A percentile compares a stretch with the other conserved stretches of the same genome.
These are phyloP conservation scores for Pyrenopolyporus hunteri DNA, from an alignment of 495 filamentous ascomycete species.

Conservation along the genomic window DNA sequence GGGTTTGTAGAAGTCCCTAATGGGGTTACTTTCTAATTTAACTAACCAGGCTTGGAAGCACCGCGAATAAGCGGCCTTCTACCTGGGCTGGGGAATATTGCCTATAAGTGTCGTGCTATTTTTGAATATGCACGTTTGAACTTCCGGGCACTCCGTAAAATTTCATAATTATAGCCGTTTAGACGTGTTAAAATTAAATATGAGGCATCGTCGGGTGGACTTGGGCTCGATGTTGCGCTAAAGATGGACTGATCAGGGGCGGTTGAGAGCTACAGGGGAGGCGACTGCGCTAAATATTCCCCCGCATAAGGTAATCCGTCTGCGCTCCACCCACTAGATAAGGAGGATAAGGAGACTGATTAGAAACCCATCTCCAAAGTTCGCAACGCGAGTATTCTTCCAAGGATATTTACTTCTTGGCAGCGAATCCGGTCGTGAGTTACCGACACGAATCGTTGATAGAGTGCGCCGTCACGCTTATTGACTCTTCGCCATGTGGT, in stretches of 20 bases:
- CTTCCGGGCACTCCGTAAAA: too few species aligned
- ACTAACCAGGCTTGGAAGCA: too few species aligned
- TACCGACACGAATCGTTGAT: neutral
- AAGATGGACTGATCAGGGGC: conserved; percentile 6
- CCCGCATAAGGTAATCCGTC: conserved; percentile 15
- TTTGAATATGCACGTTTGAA: too few species aligned
- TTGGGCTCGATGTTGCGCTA: neutral
- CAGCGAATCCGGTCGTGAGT: neutral
- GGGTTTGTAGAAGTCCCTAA: too few species aligned
- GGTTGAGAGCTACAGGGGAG: neutral
- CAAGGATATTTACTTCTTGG: neutral
- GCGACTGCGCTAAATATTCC: conserved; percentile 2
- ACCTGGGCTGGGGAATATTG: too few species aligned
- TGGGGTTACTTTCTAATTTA: too few species aligned
- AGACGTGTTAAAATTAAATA: too few species aligned
- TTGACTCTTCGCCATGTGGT: conserved; percentile 34
- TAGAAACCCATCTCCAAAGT: conserved; percentile 1
- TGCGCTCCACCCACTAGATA: conserved; percentile 3
- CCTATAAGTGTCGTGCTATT: too few species aligned
- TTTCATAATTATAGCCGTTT: too few species aligned
- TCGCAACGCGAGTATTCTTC: neutral
- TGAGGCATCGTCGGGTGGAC: neutral
- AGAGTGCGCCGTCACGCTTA: neutral
- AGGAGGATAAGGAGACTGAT: neutral
- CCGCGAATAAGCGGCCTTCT: too few species aligned